phyloP scores from a whole-genome alignment of 148 eudicot species.

The Drosera capensis region DNA sequence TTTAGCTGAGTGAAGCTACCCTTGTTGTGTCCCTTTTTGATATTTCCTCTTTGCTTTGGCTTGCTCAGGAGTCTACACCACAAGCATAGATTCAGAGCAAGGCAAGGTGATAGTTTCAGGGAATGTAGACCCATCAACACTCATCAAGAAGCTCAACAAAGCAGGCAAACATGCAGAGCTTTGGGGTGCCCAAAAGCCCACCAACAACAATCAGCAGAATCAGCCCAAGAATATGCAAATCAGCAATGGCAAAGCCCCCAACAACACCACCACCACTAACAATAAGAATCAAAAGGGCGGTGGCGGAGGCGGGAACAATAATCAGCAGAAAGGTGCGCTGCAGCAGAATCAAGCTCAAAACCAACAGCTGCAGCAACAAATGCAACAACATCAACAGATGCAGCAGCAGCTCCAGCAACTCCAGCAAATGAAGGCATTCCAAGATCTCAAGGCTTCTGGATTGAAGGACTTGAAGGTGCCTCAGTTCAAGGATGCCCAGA shows the following conservation, averaged over 20 bases:
- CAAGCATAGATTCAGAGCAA: conserved; percentile 53
- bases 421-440: conserved; percentile 7
- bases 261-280: conserved; percentile 3
- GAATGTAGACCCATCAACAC: conserved; percentile 29
- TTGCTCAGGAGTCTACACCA: conserved; percentile 50
- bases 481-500: conserved; percentile 5
- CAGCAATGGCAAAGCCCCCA: conserved; percentile 9
- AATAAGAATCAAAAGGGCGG: conserved; percentile 7
- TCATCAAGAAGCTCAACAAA: conserved; percentile 55
- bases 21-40: background rate
- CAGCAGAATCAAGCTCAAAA: conserved; percentile 15
- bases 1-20: no score
- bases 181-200: conserved; percentile 26
- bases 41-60: background rate
- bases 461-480: conserved; percentile 12
- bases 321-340: conserved; percentile 8
- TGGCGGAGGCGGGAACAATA: conserved; percentile 17
- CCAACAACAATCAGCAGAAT: conserved; percentile 12
- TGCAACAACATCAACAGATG: conserved; percentile 9
- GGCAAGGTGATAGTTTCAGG: conserved; percentile 61
- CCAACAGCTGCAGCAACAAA: conserved; percentile 16
- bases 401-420: background rate
- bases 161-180: conserved; percentile 67
- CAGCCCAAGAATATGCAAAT: conserved; percentile 13
- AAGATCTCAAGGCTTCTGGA: conserved; percentile 14